Base-by-base conservation (phyloP, 768 basidiomycete species). In the Mycena chlorophos region DNA sequence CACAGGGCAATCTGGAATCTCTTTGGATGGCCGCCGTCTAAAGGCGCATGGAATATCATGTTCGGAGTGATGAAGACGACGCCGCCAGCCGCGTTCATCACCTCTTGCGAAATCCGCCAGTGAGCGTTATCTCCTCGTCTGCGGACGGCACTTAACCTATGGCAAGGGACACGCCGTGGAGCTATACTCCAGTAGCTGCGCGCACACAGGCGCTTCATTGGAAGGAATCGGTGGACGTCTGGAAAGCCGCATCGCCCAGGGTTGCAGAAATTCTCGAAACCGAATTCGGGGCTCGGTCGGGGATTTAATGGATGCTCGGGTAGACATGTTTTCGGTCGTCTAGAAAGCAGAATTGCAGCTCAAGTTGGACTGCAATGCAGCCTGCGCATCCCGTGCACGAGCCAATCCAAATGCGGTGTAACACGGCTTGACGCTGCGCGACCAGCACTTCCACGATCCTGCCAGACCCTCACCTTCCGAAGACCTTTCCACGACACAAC, bases 361-460 rank as follows among this genome's bases (percentile, higher is more conserved):
- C n/a, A n/a, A n/a, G n/a, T n/a, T n/a, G n/a, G n/a, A n/a, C n/a
- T n/a, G n/a, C n/a, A n/a, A n/a, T n/a, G n/a, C n/a, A n/a, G n/a
- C n/a, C n/a, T n/a, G n/a, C n/a, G n/a, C n/a, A n/a, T n/a, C n/a
- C n/a, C n/a, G n/a, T n/a, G n/a, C n/a, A n/a, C n/a, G n/a, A n/a
- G n/a, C n/a, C n/a, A n/a, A n/a, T n/a, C n/a, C n/a, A n/a, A n/a
- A n/a, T n/a, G n/a, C n/a, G n/a, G n/a, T 51, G 13, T 5, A 27
- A 34, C 48, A n/a, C 8, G 27, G 22, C 28, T 43, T 52, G n/a
- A 40, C 46, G 60, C 56, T 62, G 60, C 61, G 69, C 72, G 73
- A 71, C 70, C 68, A 71, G 73, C 66, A 71, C 72, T 69, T 69
- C 67, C 49, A 52, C 54, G 51, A 56, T 52, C 52, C 39, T 49